Percentiles rank a stretch among this genome's conserved stretches.
Evolutionary conservation across 2,329 filamentous ascomycete species (phyloP).

Genomic region (Grosmannia huntii): DNA sequence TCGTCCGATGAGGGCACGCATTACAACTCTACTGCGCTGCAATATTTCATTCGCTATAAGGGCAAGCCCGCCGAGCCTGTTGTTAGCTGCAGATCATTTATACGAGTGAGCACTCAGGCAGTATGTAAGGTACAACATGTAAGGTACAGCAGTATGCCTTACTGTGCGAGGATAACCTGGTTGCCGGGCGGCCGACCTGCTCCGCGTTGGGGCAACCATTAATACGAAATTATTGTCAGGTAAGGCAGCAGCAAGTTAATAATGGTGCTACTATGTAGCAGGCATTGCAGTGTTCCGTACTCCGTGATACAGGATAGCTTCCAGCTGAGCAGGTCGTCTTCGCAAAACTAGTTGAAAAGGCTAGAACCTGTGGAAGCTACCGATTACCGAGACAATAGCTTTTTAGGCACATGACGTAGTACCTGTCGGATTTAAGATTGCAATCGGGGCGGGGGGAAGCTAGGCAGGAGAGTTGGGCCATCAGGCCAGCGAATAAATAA

Average conservation of each 20-base stretch:
- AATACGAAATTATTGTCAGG: not conserved
- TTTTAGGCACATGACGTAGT: not conserved
- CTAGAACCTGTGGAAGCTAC: not conserved
- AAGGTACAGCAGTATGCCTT: too few species aligned
- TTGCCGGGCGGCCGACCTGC: not conserved
- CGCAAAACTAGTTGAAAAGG: not conserved
- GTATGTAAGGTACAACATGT: too few species aligned
- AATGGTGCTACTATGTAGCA: too few species aligned
- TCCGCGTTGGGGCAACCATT: not conserved
- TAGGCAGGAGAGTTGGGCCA: not conserved
- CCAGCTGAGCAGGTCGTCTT: not conserved
- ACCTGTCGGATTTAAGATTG: not conserved
- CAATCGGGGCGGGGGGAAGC: not conserved
- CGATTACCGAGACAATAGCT: not conserved
- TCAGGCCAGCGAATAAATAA: not conserved
- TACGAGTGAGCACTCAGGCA: too few species aligned
- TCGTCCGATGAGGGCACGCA: too few species aligned
- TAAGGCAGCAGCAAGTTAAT: not conserved
- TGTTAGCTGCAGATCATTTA: too few species aligned
- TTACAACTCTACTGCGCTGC: too few species aligned
- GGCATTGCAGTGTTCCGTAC: not conserved
- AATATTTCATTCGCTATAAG: too few species aligned
- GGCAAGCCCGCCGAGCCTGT: too few species aligned
- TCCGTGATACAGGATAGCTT: not conserved
- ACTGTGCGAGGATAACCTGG: too few species aligned